Base-by-base conservation (phyloP, 2,329 filamentous ascomycete genomes). In the Penicillium occitanis region DNA sequence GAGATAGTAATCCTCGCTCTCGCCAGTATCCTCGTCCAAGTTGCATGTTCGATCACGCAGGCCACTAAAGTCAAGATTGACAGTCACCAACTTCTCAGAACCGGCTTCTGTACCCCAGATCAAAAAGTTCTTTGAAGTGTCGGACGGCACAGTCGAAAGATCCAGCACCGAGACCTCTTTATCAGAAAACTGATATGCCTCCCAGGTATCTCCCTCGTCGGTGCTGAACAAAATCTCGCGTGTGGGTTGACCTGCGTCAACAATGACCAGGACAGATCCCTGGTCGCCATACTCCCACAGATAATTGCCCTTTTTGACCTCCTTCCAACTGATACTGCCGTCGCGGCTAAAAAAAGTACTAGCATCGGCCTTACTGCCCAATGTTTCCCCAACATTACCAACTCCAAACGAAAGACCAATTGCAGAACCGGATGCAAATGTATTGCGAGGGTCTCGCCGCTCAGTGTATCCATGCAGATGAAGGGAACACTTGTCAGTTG, bases 401-500 rank as follows among this genome's bases (percentile, higher is more conserved):
- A 93, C 87, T 17, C 88, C 95, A 75, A 99, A 89, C 87, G 98
- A 92, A 63, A 99, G 79, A 11, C 95, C 96, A 44, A 97, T 87
- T 0, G 95, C 94, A 3, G 91, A 93, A 57, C 88, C 87, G 2
- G 93, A 97, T 8, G 92, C 95, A 78, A 91, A 98, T 0, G 92
- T 96, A 75, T 94, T 91, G 57, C 89, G 83, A 72, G 89, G 90
- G 75, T 98, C 92, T 37, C 81, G 81, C 68, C 95, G 88, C 78
- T 99, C 95, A 0, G 96, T 98, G 79, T 96, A 99, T 65, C 94
- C 92, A 76, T 99, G 96, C 44, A 99, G 84, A 77, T 99, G 93
- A 65, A 99, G 84, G 3, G 92, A 90, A 76, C 96, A 99, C 64
- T 89, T 86, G 22, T 88, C 83, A 55, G 78, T 77, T 30, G 80